Evolutionary conservation across 2,329 filamentous ascomycete species (phyloP).

Genomic region (Aulographum hederae): DNA sequence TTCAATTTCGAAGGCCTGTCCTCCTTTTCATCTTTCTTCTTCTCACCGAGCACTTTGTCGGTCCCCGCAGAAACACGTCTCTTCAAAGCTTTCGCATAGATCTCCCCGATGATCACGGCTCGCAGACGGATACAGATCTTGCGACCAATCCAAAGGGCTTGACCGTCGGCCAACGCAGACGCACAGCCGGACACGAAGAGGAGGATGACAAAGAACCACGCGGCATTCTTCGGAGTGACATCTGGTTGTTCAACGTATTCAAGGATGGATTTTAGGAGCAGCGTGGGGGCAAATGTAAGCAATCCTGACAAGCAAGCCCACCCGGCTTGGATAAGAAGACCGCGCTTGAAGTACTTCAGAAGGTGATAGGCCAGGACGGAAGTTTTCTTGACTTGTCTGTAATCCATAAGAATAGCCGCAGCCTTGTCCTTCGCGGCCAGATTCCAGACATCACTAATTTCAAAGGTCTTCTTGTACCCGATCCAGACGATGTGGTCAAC

Average conservation of each 20-base stretch:
- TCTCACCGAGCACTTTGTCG: constrained; percentile 53
- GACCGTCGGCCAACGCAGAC: constrained; percentile 66
- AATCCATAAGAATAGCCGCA: constrained; percentile 58
- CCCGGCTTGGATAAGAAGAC: constrained; percentile 56
- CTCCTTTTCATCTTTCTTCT: constrained; percentile 26
- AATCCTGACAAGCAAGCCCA: constrained; percentile 67
- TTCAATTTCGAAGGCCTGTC: constrained; percentile 23
- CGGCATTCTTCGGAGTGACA: constrained; percentile 60
- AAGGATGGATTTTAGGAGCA: constrained; percentile 78
- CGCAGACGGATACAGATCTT: constrained; percentile 87
- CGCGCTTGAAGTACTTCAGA: constrained; percentile 63
- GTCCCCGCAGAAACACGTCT: constrained; percentile 60
- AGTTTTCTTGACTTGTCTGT: constrained; percentile 72
- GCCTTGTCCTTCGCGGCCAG: constrained; percentile 77
- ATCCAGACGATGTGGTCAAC: constrained; percentile 76
- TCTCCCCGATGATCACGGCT: constrained; percentile 90
- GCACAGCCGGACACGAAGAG: constrained; percentile 69
- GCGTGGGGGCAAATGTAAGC: constrained; percentile 79
- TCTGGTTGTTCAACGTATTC: constrained; percentile 81
- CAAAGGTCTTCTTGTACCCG: constrained; percentile 70
- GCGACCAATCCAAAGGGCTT: constrained; percentile 81
- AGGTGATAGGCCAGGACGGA: constrained; percentile 63
- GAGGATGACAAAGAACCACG: constrained; percentile 90
- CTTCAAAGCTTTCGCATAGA: constrained; percentile 87
- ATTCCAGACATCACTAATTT: constrained; percentile 83